Evolutionary conservation across 192 early-diverging fungal genomes (phyloP), one percentile per base, ranked within the genome.

Genomic region (Backusella morwellensis): DNA sequence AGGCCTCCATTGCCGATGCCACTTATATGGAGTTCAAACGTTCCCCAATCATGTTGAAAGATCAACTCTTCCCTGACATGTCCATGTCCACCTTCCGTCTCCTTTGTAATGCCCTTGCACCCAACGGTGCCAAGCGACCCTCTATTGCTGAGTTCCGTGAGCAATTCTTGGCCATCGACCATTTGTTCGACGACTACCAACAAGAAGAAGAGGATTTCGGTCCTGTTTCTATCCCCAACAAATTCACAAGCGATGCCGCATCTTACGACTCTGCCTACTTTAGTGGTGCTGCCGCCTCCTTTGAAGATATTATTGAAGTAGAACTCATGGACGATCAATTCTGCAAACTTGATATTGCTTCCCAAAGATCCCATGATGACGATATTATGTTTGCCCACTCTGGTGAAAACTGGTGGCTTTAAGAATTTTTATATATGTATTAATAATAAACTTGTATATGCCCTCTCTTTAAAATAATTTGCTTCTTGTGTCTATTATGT

Each of bases 1-100:
- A 86, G 67, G 86, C 89, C 15, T 84, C 80, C 67, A 38, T 76
- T 7, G 69, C 78, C 15, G 89, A 90, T 79, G 63, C 84, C 7
- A 84, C 85, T 12, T 90, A 84, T 81, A 79, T 79, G 8, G 87
- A 86, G 68, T 90, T 83, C 59, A 83, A 72, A 12, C 82, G 85
- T 29, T 77, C 86, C 40, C 80, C 87, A 3, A 72, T 73, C 35
- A 83, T 90, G 9, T 73, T 90, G 41, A 84, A 84, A 68, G 21
- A 70, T 29, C 83, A 88, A 59, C 82, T 90, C 81, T 88, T 90
- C 71, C 89, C 89, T 5, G 35, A 68, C 5, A 56, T 90, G 73
- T 86, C 89, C 34, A 54, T 79, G 6, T 68, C 77, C 19, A 78
- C 77, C 11, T 77, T 82, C 40, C 78, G 80, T n/a, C 82, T 90